A percentile compares a stretch with the other conserved stretches of the same genome.
Conservation (phyloP, 1,139 yeast genomes). For the Keqinozyma sinolaborantium region DNA sequence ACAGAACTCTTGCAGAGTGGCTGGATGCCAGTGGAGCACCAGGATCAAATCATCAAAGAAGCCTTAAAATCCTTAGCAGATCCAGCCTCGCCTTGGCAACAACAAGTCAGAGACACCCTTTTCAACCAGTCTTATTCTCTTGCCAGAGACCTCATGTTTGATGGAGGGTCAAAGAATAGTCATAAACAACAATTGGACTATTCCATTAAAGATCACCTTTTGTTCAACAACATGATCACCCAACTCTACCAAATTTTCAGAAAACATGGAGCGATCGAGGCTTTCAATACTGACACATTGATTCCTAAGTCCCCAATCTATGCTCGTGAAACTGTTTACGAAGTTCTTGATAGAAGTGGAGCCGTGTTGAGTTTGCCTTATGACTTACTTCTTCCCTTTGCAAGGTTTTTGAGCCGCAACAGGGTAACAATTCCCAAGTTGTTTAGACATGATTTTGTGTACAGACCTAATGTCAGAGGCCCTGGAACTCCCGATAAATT, state of each 20-base stretch:
- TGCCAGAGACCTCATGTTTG: conserved; percentile 81
- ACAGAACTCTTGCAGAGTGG: conserved; percentile 72
- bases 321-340: conserved; percentile 62
- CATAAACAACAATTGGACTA: conserved; percentile 20
- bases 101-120: conserved; percentile 80
- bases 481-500: conserved; percentile 73
- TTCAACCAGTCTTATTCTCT: conserved; percentile 80
- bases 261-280: conserved; percentile 84
- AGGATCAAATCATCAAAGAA: conserved; percentile 84
- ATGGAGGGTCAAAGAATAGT: conserved; percentile 32
- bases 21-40: conserved; percentile 80
- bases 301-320: conserved; percentile 81
- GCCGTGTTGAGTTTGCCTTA: conserved; percentile 84
- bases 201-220: conserved; percentile 34
- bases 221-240: conserved; percentile 49
- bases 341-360: conserved; percentile 81
- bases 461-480: conserved; percentile 53
- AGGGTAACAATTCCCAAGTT: conserved; percentile 57
- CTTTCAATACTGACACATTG: conserved; percentile 47
- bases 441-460: conserved; percentile 77
- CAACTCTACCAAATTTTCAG: conserved; percentile 60
- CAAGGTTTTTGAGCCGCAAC: conserved; percentile 70
- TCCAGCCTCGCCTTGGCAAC: conserved; percentile 93
- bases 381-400: conserved; percentile 86
- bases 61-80: conserved; percentile 82